Evolutionary conservation across 2,329 filamentous ascomycete species (phyloP).

Genomic region (Fusarium dimerum): DNA sequence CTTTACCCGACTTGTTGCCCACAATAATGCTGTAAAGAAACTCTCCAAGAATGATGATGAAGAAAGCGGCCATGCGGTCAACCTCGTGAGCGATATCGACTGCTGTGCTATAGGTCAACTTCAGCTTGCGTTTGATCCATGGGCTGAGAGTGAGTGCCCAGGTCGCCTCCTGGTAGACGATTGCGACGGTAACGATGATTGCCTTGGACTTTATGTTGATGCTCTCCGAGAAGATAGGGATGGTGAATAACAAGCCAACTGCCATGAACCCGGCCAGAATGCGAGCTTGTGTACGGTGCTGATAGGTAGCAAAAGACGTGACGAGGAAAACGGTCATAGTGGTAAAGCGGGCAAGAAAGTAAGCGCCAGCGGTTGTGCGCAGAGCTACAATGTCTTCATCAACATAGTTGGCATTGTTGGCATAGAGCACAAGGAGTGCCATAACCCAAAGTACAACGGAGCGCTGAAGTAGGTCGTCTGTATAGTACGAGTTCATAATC

Average conservation of each 20-base stretch:
- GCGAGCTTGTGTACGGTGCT: slow-evolving; percentile 47
- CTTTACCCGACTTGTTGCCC: slow-evolving; percentile 46
- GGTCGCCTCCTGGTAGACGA: slow-evolving; percentile 43
- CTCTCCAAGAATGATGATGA: slow-evolving; percentile 53
- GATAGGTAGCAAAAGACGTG: slow-evolving; percentile 48
- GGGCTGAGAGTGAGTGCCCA: slow-evolving; percentile 48
- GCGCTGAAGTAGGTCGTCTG: slow-evolving; percentile 49
- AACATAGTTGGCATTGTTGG: slow-evolving; percentile 47
- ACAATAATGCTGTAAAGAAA: slow-evolving; percentile 51
- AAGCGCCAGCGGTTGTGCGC: slow-evolving; percentile 47
- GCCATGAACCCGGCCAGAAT: slow-evolving; percentile 44
- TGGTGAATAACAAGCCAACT: slow-evolving; percentile 41
- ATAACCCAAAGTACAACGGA: slow-evolving; percentile 52
- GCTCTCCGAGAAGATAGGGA: slow-evolving; percentile 45
- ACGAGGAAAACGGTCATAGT: slow-evolving; percentile 42
- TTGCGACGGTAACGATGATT: slow-evolving; percentile 42
- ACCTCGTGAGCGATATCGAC: slow-evolving; percentile 52
- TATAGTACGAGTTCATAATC: slow-evolving; percentile 55
- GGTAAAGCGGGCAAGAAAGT: slow-evolving; percentile 46
- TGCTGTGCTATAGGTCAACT: slow-evolving; percentile 47
- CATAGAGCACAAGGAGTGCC: slow-evolving; percentile 49
- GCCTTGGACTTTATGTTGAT: slow-evolving; percentile 44
- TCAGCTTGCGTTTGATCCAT: slow-evolving; percentile 43
- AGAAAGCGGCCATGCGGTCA: slow-evolving; percentile 52
- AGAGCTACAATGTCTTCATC: slow-evolving; percentile 46